phyloP scores from a whole-genome alignment of 345 rosid genomes.

The Brassica juncea region DNA sequence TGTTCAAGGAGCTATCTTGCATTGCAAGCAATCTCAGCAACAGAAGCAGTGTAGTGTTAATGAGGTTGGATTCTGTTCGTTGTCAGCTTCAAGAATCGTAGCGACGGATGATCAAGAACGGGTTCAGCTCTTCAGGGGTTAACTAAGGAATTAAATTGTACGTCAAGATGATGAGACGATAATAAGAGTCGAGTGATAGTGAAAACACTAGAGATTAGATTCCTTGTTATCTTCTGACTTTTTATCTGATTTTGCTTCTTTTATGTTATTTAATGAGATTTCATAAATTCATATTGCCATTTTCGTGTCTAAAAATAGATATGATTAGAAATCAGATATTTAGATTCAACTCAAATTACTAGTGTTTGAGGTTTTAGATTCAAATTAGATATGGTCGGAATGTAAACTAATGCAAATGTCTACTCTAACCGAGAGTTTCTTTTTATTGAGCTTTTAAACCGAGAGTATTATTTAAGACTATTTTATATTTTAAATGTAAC shows the following conservation, averaged over 20 bases:
- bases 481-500: not conserved
- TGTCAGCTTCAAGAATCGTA: slow-evolving; percentile 52
- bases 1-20: slow-evolving; percentile 89
- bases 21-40: slow-evolving; percentile 80
- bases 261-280: slow-evolving; percentile 5
- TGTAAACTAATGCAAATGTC: not conserved
- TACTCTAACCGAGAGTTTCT: not conserved
- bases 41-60: slow-evolving; percentile 46
- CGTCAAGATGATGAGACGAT: slow-evolving; percentile 5
- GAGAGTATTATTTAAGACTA: not conserved
- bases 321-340: not conserved
- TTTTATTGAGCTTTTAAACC: not conserved
- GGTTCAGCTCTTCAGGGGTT: slow-evolving; percentile 56
- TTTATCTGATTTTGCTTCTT: slow-evolving; percentile 18
- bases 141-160: slow-evolving; percentile 16
- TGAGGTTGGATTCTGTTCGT: slow-evolving; percentile 56
- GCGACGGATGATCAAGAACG: slow-evolving; percentile 60
- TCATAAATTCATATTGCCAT: not conserved
- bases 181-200: slow-evolving; percentile 35
- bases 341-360: not conserved
- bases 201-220: slow-evolving; percentile 20
- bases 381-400: not conserved
- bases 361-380: slow-evolving; percentile 10
- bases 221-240: slow-evolving; percentile 18
- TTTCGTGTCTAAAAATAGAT: slow-evolving; percentile 3